A percentile compares a stretch with the other conserved stretches of the same genome.
These are phyloP conservation scores for Botryosphaeria dothidea DNA, from an alignment of 2,329 filamentous ascomycete species.

Conservation along the genomic window DNA sequence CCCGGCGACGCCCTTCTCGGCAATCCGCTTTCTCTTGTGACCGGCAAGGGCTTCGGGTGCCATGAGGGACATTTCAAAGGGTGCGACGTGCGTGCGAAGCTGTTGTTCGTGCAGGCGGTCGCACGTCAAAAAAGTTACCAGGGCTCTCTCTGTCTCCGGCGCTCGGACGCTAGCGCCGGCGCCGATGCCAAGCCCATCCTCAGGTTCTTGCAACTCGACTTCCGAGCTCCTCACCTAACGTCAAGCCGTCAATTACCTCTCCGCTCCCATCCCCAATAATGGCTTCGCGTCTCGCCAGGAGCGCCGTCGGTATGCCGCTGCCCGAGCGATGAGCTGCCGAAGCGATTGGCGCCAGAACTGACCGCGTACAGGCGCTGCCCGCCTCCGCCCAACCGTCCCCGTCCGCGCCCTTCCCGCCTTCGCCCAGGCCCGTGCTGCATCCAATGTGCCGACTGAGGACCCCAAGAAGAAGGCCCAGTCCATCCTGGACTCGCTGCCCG, in stretches of 20 bases:
- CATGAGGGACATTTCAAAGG: constrained; percentile 37
- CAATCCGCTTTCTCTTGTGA: constrained; percentile 47
- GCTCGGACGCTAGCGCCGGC: not conserved
- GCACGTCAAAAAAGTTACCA: constrained; percentile 15
- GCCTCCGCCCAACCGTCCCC: constrained; percentile 76
- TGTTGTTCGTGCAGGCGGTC: not conserved
- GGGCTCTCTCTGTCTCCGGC: not conserved
- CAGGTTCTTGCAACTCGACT: constrained; percentile 17
- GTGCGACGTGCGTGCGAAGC: not conserved
- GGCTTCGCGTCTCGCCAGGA: constrained; percentile 97
- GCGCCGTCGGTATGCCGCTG: constrained; percentile 78
- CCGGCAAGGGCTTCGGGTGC: constrained; percentile 30
- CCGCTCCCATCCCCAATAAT: constrained; percentile 65
- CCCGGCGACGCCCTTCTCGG: constrained; percentile 32
- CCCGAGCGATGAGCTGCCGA: constrained; percentile 25
- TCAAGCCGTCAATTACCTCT: constrained; percentile 34
- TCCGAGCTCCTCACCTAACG: constrained; percentile 29
- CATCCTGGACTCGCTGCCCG: constrained; percentile 88
- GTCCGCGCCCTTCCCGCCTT: constrained; percentile 72
- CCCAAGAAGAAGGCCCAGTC: constrained; percentile 97
- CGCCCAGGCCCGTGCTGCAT: constrained; percentile 68
- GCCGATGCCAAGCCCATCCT: constrained; percentile 20
- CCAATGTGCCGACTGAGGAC: constrained; percentile 79
- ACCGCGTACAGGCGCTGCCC: constrained; percentile 72
- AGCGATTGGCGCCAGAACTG: constrained; percentile 43